Conservation (phyloP, 768 basidiomycete genomes). For the Hericium erinaceus region DNA sequence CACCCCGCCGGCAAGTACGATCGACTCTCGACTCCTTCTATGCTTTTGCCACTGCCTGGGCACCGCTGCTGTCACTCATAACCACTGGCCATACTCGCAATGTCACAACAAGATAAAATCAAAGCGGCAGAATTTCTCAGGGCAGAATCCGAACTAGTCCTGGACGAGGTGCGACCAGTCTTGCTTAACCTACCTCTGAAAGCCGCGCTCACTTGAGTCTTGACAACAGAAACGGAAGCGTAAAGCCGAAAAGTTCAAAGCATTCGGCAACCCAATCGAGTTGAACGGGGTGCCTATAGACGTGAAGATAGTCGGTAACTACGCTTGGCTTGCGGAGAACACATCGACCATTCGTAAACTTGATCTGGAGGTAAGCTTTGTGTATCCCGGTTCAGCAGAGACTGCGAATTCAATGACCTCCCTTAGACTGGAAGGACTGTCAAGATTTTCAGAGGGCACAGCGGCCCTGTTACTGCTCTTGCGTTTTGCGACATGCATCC, state of each 20-base stretch:
- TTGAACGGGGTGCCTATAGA: conserved; percentile 68
- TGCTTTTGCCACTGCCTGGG: too few species aligned
- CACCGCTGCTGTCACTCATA: too few species aligned
- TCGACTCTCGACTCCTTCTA: background rate
- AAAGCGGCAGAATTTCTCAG: conserved; percentile 6
- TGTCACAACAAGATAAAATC: background rate
- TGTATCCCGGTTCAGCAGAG: background rate
- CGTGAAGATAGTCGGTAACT: conserved; percentile 51
- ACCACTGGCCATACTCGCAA: too few species aligned
- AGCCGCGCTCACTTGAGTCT: conserved; percentile 6
- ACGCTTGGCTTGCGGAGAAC: conserved; percentile 87
- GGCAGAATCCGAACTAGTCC: conserved; percentile 40
- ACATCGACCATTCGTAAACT: conserved; percentile 64
- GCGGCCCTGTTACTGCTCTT: conserved; percentile 80
- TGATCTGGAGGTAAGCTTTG: conserved; percentile 56
- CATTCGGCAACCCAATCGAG: conserved; percentile 70
- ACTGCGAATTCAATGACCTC: background rate
- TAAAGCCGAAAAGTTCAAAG: conserved; percentile 64
- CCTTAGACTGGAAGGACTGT: conserved; percentile 70
- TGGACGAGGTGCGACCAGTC: conserved; percentile 38
- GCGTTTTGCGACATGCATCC: conserved; percentile 46
- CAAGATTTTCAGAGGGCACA: conserved; percentile 74
- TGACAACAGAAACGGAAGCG: conserved; percentile 50
- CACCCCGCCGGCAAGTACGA: too few species aligned
- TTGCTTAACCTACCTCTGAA: background rate